A percentile compares a stretch with the other conserved stretches of the same genome.
phyloP scores from a whole-genome alignment of 495 filamentous ascomycete species.

The Neurospora tetraspora region DNA sequence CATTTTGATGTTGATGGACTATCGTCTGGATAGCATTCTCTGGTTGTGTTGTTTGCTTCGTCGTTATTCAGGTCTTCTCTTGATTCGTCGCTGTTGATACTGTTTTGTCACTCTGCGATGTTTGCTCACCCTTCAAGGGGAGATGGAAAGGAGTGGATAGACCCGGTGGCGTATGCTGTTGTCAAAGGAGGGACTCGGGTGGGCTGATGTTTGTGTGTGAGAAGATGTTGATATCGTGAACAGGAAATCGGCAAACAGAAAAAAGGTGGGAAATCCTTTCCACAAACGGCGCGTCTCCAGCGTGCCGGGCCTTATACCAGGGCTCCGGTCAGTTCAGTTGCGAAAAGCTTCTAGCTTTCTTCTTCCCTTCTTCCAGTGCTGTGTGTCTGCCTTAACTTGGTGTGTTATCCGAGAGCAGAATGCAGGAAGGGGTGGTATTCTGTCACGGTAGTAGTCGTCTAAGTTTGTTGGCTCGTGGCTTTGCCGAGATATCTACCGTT shows the following conservation, averaged over 20 bases:
- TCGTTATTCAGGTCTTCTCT: not conserved
- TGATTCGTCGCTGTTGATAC: not conserved
- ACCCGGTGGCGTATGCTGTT: not conserved
- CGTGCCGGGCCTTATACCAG: not conserved
- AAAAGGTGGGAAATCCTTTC: not conserved
- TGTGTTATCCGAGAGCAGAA: not conserved
- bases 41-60: not conserved
- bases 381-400: not conserved
- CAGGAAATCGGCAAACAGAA: not conserved
- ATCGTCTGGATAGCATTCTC: not conserved
- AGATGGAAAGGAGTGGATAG: not conserved
- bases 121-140: not conserved
- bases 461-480: not conserved
- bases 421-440: not conserved
- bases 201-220: not conserved
- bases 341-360: not conserved
- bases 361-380: not conserved
- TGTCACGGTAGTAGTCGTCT: not conserved
- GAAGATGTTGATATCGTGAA: too few relatives aligned
- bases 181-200: not conserved
- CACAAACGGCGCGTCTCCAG: not conserved
- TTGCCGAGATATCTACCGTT: not conserved
- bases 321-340: not conserved
- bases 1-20: conserved; percentile 1
- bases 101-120: not conserved